These are phyloP conservation scores for Bryoerythrophyllum caledonicum DNA, from an alignment of 225 moss, liverwort and hornwort species.

Conservation along the genomic window DNA sequence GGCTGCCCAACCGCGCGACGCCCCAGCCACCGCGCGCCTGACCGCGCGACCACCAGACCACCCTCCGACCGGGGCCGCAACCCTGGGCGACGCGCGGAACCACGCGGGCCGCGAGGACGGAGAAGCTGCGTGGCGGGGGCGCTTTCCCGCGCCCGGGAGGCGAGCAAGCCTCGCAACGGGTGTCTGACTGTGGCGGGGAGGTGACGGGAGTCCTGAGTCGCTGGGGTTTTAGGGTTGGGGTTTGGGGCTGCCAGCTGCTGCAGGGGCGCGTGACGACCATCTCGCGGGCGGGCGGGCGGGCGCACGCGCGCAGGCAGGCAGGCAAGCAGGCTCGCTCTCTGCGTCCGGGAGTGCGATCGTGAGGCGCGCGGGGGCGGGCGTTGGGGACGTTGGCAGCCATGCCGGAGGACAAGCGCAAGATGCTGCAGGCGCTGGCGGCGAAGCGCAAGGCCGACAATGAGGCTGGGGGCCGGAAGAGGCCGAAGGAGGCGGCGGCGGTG, in stretches of 20 bases:
- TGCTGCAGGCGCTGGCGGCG: conserved; percentile 69
- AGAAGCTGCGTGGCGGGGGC: conserved; percentile 13
- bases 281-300: background rate
- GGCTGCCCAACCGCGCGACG: background rate
- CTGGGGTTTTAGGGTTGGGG: conserved; percentile 31
- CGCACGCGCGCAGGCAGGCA: too few relatives aligned
- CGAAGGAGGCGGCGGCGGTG: conserved; percentile 36
- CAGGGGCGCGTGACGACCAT: background rate
- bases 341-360: background rate
- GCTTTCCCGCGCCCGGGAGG: background rate
- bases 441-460: conserved; percentile 66
- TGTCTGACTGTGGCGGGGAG: background rate
- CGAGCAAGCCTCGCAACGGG: background rate
- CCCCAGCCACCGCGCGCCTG: background rate
- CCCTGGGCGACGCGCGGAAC: background rate
- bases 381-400: conserved; percentile 23
- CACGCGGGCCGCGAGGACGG: background rate
- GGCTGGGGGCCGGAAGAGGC: conserved; percentile 44
- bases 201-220: background rate
- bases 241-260: background rate
- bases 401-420: conserved; percentile 67
- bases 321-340: background rate
- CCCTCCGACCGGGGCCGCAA: background rate
- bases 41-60: background rate
- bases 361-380: background rate